These are phyloP conservation scores for Allium sativum DNA, from an alignment of 106 monocot genomes.

Conservation along the genomic window DNA sequence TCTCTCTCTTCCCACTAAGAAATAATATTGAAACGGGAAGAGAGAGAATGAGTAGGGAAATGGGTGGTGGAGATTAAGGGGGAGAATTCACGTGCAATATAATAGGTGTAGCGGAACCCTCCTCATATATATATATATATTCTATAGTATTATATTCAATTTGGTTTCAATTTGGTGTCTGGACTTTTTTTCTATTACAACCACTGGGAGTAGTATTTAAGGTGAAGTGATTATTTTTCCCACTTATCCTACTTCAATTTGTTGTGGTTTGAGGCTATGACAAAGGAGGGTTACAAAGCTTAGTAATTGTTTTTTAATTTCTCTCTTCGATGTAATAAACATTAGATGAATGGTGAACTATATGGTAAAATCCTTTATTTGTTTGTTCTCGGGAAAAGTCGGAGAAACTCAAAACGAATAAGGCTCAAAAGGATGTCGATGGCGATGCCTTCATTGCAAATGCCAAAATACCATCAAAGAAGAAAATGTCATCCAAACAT, in stretches of 20 bases:
- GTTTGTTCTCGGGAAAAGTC: conserved; percentile 54
- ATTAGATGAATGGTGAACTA: background rate
- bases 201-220: background rate
- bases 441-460: conserved; percentile 55
- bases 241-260: background rate
- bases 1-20: too few species aligned
- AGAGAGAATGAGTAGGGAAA: too few species aligned
- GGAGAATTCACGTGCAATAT: too few species aligned
- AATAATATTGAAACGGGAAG: too few species aligned
- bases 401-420: conserved; percentile 45
- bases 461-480: conserved; percentile 30
- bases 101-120: too few species aligned
- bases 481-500: conserved; percentile 28
- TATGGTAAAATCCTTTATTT: background rate
- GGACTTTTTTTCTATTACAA: background rate
- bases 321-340: background rate
- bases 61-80: too few species aligned
- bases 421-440: conserved; percentile 30
- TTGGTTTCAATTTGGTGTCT: background rate
- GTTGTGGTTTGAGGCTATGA: background rate
- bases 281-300: background rate
- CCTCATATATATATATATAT: too few species aligned
- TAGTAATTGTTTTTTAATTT: background rate
- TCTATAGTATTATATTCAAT: too few species aligned
- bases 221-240: background rate